phyloP scores from a whole-genome alignment of 2,329 filamentous ascomycete species.

The Fusarium citri region DNA sequence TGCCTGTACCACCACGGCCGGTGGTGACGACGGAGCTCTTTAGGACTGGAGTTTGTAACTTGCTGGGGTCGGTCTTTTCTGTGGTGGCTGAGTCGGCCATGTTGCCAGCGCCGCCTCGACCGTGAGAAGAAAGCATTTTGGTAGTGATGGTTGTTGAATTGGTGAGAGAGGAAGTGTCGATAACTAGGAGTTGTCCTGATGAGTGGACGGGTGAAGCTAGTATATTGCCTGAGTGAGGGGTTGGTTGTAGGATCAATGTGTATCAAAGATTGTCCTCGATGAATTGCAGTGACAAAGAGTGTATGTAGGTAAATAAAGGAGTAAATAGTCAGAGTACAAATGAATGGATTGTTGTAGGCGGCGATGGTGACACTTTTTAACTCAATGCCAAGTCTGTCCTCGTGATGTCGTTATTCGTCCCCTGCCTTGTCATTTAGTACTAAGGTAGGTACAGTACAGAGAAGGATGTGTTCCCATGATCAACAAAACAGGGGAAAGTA shows the following conservation, averaged over 20 bases:
- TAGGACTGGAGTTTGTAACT: conserved; percentile 84
- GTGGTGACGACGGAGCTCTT: conserved; percentile 89
- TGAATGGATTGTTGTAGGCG: neutral
- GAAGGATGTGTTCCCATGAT: conserved; percentile 38
- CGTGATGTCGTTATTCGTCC: conserved; percentile 35
- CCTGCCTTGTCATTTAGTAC: conserved; percentile 5
- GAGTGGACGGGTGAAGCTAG: neutral
- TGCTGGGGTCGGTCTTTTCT: conserved; percentile 66
- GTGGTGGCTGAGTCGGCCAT: conserved; percentile 67
- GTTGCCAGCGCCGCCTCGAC: conserved; percentile 84
- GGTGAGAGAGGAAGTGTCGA: neutral
- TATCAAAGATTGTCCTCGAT: neutral
- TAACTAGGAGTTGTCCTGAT: neutral
- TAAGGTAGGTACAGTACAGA: neutral
- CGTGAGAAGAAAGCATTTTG: conserved; percentile 70
- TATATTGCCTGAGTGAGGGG: neutral
- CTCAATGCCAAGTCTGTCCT: conserved; percentile 34
- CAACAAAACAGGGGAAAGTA: conserved; percentile 30
- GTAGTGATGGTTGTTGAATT: neutral
- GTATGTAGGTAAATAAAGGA: neutral
- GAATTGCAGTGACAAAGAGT: neutral
- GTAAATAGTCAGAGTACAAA: neutral
- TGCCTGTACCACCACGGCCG: conserved; percentile 87
- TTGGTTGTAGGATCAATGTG: neutral
- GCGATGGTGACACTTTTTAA: conserved; percentile 36